phyloP scores from a whole-genome alignment of 176 grass and related monocot species.

The Rhynchospora pubera region DNA sequence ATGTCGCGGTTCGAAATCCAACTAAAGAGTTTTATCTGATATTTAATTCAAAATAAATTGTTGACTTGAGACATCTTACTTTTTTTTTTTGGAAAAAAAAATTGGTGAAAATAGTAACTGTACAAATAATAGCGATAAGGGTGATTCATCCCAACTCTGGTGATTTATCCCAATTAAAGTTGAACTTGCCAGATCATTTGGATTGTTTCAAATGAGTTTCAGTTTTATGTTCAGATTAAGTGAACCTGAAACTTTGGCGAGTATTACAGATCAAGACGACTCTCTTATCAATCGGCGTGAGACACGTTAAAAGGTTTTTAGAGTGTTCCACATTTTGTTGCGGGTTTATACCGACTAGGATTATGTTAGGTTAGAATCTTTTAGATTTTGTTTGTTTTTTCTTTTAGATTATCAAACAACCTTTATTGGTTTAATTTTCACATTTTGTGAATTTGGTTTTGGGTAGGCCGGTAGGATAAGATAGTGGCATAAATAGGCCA shows the following conservation, averaged over 20 bases:
- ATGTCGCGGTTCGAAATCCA: too few species aligned
- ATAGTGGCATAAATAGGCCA: background rate
- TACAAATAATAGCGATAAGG: background rate
- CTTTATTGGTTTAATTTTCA: background rate
- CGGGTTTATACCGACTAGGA: background rate
- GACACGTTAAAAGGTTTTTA: background rate
- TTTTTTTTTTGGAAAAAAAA: too few species aligned
- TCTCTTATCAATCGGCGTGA: background rate
- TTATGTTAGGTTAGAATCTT: background rate
- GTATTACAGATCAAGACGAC: background rate
- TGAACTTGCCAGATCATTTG: background rate
- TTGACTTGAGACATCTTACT: background rate
- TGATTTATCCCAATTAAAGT: background rate
- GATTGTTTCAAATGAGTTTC: background rate
- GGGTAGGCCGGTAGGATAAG: background rate
- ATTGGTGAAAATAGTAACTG: background rate
- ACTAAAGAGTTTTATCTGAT: too few species aligned
- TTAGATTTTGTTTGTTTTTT: background rate
- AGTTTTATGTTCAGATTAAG: background rate
- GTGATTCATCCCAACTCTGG: background rate
- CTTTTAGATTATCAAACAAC: background rate
- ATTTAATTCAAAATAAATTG: too few species aligned
- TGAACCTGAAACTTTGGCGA: background rate
- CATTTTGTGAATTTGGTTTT: background rate
- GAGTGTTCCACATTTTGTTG: background rate